Evolutionary conservation across 495 filamentous ascomycete species (phyloP).

Genomic region (Glonium stellatum): DNA sequence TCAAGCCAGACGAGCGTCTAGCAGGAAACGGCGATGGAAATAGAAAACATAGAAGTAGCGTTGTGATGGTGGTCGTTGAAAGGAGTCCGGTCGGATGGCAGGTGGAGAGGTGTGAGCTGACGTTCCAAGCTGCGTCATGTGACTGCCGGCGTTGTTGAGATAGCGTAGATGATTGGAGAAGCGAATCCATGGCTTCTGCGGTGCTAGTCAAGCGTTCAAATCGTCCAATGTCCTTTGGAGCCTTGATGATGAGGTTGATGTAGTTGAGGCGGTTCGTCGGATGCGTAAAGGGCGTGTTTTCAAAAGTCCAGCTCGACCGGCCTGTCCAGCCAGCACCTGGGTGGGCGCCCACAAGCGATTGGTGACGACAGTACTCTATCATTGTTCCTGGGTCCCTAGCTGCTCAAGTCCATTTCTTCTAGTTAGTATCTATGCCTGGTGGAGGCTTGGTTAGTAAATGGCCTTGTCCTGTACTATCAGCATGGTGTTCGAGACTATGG

Average conservation of each 20-base stretch:
- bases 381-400: neutral
- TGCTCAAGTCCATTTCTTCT: neutral
- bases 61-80: slow-evolving; percentile 16
- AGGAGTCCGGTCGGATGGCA: slow-evolving; percentile 5
- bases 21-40: slow-evolving; percentile 31
- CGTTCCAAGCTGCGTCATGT: neutral
- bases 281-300: neutral
- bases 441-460: neutral
- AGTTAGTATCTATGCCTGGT: neutral
- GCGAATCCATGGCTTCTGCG: neutral
- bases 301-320: neutral
- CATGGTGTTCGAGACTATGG: neutral
- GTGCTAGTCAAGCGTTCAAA: neutral
- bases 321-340: neutral
- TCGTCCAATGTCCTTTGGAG: neutral
- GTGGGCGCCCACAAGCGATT: neutral
- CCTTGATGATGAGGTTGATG: neutral
- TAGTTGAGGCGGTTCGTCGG: neutral
- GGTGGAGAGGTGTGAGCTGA: slow-evolving; percentile 17
- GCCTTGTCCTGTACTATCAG: too few species aligned
- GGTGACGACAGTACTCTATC: neutral
- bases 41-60: slow-evolving; percentile 20
- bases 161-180: slow-evolving; percentile 11
- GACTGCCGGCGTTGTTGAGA: slow-evolving; percentile 7
- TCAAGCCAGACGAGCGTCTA: slow-evolving; percentile 44